These are phyloP conservation scores for Monilinia fructicola DNA, from an alignment of 2,329 filamentous ascomycete species.

Conservation along the genomic window DNA sequence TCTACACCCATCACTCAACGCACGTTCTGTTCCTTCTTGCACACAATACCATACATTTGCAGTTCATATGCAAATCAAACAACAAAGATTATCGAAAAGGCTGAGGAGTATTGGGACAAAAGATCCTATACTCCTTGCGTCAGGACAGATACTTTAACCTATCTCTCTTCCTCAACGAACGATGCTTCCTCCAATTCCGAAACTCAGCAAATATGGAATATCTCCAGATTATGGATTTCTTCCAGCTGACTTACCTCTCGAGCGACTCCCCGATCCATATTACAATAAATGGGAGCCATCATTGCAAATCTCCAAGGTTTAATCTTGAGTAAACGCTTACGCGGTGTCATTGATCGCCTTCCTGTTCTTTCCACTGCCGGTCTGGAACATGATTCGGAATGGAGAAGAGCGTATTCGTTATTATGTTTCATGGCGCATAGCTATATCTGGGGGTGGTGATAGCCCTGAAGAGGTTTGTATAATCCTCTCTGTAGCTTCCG, in stretches of 20 bases:
- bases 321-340: conserved; percentile 80
- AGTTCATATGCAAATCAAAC: conserved; percentile 32
- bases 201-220: conserved; percentile 75
- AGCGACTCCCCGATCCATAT: conserved; percentile 80
- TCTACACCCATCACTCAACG: neutral
- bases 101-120: conserved; percentile 61
- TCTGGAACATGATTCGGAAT: conserved; percentile 82
- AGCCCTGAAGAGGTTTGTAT: conserved; percentile 66
- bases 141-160: conserved; percentile 45
- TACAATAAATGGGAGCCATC: conserved; percentile 94
- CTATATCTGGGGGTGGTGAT: conserved; percentile 96
- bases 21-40: neutral
- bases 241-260: conserved; percentile 75
- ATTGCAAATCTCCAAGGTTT: conserved; percentile 82
- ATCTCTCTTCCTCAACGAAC: conserved; percentile 29
- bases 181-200: conserved; percentile 59
- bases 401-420: conserved; percentile 88
- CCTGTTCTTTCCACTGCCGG: conserved; percentile 80
- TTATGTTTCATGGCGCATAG: conserved; percentile 89
- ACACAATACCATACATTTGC: neutral
- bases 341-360: conserved; percentile 74
- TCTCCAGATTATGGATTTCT: conserved; percentile 82
- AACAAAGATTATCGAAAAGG: conserved; percentile 44
- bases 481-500: neutral
- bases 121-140: conserved; percentile 65